A percentile compares a stretch with the other conserved stretches of the same genome.
phyloP scores from a whole-genome alignment of 2,329 filamentous ascomycete genomes.

The Xylariaceae sp. region DNA sequence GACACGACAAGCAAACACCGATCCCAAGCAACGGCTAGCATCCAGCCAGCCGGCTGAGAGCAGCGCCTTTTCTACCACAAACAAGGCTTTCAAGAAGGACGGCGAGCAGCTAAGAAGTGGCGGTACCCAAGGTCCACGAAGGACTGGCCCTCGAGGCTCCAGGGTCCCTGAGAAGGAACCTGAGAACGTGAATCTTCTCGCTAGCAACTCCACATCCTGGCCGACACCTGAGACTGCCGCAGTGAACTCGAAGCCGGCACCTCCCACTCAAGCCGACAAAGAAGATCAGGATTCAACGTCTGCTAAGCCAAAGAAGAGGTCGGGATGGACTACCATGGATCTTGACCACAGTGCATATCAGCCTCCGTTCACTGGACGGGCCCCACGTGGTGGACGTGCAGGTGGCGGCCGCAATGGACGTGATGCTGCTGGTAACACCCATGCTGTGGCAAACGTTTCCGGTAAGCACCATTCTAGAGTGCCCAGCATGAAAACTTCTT shows the following conservation, averaged over 20 bases:
- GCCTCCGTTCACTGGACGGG: constrained; percentile 67
- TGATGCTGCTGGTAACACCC: constrained; percentile 23
- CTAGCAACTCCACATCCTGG: constrained; percentile 80
- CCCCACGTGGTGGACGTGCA: constrained; percentile 45
- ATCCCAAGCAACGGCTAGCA: constrained; percentile 19
- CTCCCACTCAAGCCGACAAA: constrained; percentile 60
- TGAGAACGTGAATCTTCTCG: constrained; percentile 58
- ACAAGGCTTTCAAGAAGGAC: constrained; percentile 43
- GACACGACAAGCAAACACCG: constrained; percentile 10
- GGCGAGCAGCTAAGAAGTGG: constrained; percentile 40
- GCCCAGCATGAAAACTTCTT: background rate
- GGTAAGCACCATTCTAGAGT: constrained; percentile 17
- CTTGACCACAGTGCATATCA: constrained; percentile 85
- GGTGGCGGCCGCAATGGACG: constrained; percentile 30
- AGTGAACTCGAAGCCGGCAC: constrained; percentile 74
- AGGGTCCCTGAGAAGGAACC: constrained; percentile 45
- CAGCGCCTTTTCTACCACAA: constrained; percentile 31
- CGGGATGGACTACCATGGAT: constrained; percentile 80
- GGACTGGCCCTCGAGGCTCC: constrained; percentile 43
- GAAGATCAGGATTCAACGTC: constrained; percentile 63
- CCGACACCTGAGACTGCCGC: constrained; percentile 82
- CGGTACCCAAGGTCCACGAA: constrained; percentile 40
- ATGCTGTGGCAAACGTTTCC: constrained; percentile 15
- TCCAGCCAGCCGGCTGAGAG: constrained; percentile 26
- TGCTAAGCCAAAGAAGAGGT: constrained; percentile 60